These are phyloP conservation scores for Mycosphaerella sp. DNA, from an alignment of 2,329 filamentous ascomycete genomes.

Conservation along the genomic window DNA sequence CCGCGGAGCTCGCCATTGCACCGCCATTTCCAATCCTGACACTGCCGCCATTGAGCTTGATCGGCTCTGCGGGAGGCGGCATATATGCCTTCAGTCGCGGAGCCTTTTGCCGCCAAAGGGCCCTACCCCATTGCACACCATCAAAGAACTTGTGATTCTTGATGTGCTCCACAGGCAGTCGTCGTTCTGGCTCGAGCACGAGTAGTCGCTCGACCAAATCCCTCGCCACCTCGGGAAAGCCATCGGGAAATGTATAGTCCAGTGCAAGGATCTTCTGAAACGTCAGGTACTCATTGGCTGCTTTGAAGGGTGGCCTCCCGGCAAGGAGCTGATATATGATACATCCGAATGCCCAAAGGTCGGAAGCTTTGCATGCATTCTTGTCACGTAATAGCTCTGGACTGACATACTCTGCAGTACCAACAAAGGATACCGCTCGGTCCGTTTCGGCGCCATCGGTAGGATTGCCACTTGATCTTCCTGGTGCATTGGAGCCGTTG, in stretches of 20 bases:
- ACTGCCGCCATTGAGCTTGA: slow-evolving; percentile 28
- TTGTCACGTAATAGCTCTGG: slow-evolving; percentile 96
- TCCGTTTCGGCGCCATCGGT: slow-evolving; percentile 58
- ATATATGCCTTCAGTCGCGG: slow-evolving; percentile 80
- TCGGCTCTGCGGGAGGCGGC: slow-evolving; percentile 48
- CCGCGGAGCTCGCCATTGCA: slow-evolving; percentile 21
- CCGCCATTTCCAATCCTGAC: slow-evolving; percentile 24
- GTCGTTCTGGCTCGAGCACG: slow-evolving; percentile 76
- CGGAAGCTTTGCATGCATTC: slow-evolving; percentile 94
- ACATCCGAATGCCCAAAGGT: slow-evolving; percentile 97
- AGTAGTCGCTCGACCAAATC: slow-evolving; percentile 87
- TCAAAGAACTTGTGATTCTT: slow-evolving; percentile 96
- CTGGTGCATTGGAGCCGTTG: slow-evolving; percentile 32
- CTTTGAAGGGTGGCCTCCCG: slow-evolving; percentile 97
- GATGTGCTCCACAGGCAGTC: slow-evolving; percentile 89
- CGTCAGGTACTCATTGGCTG: slow-evolving; percentile 88
- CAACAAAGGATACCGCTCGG: slow-evolving; percentile 89
- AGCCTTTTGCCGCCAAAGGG: slow-evolving; percentile 82
- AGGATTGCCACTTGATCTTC: slow-evolving; percentile 41
- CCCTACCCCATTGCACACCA: slow-evolving; percentile 74
- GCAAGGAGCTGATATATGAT: slow-evolving; percentile 93
- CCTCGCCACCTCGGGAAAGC: slow-evolving; percentile 77
- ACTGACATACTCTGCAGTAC: slow-evolving; percentile 96
- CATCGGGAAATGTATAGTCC: slow-evolving; percentile 86
- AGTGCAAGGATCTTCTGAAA: slow-evolving; percentile 97